Evolutionary conservation across 352 stramenopile genomes (phyloP).

Genomic region (Phytophthora chlamydospora): DNA sequence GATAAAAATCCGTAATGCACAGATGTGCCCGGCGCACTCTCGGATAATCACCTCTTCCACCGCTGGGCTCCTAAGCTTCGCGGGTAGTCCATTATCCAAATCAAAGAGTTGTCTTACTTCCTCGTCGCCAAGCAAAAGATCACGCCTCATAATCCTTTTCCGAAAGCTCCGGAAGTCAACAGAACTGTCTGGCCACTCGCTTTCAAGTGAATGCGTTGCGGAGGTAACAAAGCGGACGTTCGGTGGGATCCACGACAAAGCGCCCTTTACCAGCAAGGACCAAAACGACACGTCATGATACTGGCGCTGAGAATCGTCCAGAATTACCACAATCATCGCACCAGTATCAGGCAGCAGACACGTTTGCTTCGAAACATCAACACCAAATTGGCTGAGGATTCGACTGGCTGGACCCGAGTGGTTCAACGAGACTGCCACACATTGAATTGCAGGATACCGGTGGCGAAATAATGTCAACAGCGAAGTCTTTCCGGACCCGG

Average conservation of each 20-base stretch:
- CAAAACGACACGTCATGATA: slow-evolving; percentile 4
- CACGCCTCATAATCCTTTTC: background rate
- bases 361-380: slow-evolving; percentile 2
- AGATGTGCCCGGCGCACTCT: background rate
- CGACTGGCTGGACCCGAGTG: background rate
- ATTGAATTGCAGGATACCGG: slow-evolving; percentile 3
- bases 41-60: slow-evolving; percentile 3
- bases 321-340: background rate
- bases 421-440: background rate
- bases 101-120: slow-evolving; percentile 1
- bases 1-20: slow-evolving; percentile 1
- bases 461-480: slow-evolving; percentile 1
- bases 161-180: slow-evolving; percentile 4
- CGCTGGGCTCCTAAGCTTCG: slow-evolving; percentile 1
- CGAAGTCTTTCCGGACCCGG: slow-evolving; percentile 2
- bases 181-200: background rate
- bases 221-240: background rate
- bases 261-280: background rate
- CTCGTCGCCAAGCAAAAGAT: slow-evolving; percentile 1
- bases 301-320: slow-evolving; percentile 1
- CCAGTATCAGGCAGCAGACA: background rate
- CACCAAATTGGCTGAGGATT: slow-evolving; percentile 1
- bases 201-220: slow-evolving; percentile 4
- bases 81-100: slow-evolving; percentile 2
- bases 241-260: background rate